phyloP scores from a whole-genome alignment of 305 asterid species.

The Plantago coronopus region DNA sequence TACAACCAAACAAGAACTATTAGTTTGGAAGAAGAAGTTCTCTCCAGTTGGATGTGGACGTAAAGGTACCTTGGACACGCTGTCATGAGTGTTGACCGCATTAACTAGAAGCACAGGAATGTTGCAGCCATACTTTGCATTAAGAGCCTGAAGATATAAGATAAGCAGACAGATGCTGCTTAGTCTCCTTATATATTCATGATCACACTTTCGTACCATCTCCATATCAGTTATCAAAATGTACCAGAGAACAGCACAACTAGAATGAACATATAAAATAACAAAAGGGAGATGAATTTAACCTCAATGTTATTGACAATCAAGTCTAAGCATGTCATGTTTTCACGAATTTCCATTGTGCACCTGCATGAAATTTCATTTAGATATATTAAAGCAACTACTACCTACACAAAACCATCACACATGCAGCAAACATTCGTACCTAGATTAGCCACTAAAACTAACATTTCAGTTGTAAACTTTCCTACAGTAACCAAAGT shows the following conservation, averaged over 20 bases:
- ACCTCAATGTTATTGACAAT: slow-evolving; percentile 82
- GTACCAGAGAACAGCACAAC: slow-evolving; percentile 19
- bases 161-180: slow-evolving; percentile 17
- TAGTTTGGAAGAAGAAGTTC: slow-evolving; percentile 25
- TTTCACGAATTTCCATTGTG: slow-evolving; percentile 52
- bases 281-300: slow-evolving; percentile 20
- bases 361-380: slow-evolving; percentile 40
- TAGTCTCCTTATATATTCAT: slow-evolving; percentile 14
- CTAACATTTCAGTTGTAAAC: not conserved
- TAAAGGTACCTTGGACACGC: slow-evolving; percentile 59
- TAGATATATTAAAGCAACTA: slow-evolving; percentile 8
- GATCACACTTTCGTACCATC: slow-evolving; percentile 18
- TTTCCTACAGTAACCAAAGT: too few species aligned
- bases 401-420: slow-evolving; percentile 10
- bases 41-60: slow-evolving; percentile 21
- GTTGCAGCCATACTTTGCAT: slow-evolving; percentile 72
- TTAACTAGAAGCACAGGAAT: slow-evolving; percentile 76
- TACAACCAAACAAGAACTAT: slow-evolving; percentile 35
- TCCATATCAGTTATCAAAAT: slow-evolving; percentile 19
- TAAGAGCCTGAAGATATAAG: slow-evolving; percentile 52
- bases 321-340: slow-evolving; percentile 69
- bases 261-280: slow-evolving; percentile 5
- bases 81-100: slow-evolving; percentile 47
- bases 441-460: slow-evolving; percentile 15
- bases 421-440: slow-evolving; percentile 4